Conservation (phyloP, 805 yeast genomes). For the Yarrowia yakushimensis region DNA sequence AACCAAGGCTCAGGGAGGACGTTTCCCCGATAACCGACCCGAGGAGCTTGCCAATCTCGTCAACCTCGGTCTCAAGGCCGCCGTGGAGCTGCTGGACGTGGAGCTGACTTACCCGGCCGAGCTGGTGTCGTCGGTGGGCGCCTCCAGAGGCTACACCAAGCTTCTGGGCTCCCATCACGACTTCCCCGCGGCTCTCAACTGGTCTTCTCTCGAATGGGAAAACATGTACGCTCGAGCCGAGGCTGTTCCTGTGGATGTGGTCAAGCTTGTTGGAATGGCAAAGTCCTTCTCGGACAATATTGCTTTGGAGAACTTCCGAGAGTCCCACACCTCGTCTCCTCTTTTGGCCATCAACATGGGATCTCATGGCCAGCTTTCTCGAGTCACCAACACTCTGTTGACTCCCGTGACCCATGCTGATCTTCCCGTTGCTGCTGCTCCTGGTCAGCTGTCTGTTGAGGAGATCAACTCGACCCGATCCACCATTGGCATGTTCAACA, state of each 20-base stretch:
- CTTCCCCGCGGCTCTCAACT: constrained; percentile 54
- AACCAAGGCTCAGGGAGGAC: constrained; percentile 77
- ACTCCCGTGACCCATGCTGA: constrained; percentile 79
- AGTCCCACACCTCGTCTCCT: constrained; percentile 53
- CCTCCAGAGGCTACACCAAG: constrained; percentile 56
- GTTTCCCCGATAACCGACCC: constrained; percentile 59
- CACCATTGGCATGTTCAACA: constrained; percentile 58
- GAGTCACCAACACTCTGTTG: constrained; percentile 67
- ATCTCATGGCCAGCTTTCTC: constrained; percentile 67
- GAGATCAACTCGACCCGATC: constrained; percentile 58
- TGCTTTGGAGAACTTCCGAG: constrained; percentile 64
- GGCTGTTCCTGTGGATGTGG: constrained; percentile 56
- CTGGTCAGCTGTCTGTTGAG: constrained; percentile 68
- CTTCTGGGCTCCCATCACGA: constrained; percentile 85
- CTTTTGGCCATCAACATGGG: constrained; percentile 85
- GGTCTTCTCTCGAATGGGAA: constrained; percentile 74
- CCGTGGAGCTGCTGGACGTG: constrained; percentile 76
- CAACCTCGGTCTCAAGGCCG: constrained; percentile 64
- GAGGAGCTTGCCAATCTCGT: constrained; percentile 50
- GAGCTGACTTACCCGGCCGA: constrained; percentile 66
- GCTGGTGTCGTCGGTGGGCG: constrained; percentile 50
- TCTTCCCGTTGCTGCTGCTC: constrained; percentile 71
- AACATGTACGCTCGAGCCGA: constrained; percentile 65
- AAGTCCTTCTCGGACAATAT: constrained; percentile 61
- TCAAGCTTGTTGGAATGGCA: constrained; percentile 84